Base-by-base conservation (phyloP, 192 early-diverging fungal species). In the Phycomyces nitens region DNA sequence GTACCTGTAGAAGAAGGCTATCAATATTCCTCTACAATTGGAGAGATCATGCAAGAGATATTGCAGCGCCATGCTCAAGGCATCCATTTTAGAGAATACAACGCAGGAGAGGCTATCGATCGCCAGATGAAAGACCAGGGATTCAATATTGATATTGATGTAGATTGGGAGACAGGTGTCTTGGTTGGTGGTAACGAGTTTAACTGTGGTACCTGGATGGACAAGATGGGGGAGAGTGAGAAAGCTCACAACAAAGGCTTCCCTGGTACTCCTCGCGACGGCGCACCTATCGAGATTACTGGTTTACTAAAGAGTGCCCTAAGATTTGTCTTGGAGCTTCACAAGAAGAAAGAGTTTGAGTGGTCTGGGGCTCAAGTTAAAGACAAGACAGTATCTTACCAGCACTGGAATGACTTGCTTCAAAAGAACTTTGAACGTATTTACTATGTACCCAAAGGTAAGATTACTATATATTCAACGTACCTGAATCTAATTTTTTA, bases 191-290 rank as follows among this genome's bases (percentile, higher is more conserved):
- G 97, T 26, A 97, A 86, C 70, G 42, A 78, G 40, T 94, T 79
- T 77, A 99, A 99, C 77, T 99, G 96, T 65, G 96, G 97, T 24
- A 98, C 95, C 0, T 99, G 96, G 97, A 98, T 98, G 95, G 97
- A 98, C 77, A 99, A 97, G 75, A 94, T 92, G 91, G 91, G 92
- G 15, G 94, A 97, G 74, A 93, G 89, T 26, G 88, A 85, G 41
- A 95, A 92, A 77, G 96, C 97, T n/a, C 88, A 90, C 7, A 98
- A 84, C 40, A 88, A 88, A 27, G 97, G 97, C 2, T 66, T 89
- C 22, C 97, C 96, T 0, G 94, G 89, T 0, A 99, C 94, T 2
- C 93, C 96, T 53, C 86, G 96, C 39, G 93, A 99, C 68, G 96
- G 97, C 23, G 88, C 91, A 0, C 84, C 83, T 20, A 80, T 97